These are phyloP conservation scores for Solanum appendiculatum DNA, from an alignment of 257 asterid species.

Conservation along the genomic window DNA sequence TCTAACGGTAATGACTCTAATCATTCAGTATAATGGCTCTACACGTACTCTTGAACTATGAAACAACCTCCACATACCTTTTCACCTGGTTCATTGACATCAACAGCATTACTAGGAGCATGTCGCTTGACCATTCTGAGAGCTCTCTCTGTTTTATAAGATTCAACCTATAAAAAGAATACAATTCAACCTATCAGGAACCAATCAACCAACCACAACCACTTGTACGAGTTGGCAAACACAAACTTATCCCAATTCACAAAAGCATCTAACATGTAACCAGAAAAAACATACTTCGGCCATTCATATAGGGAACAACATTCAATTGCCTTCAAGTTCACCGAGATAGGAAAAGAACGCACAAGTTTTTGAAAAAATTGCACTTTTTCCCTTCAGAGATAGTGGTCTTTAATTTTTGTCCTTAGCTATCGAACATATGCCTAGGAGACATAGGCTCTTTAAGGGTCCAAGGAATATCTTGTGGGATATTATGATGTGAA, in stretches of 20 bases:
- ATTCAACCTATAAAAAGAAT: conserved; percentile 50
- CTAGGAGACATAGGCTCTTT: neutral
- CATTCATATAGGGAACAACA: neutral
- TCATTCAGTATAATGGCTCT: neutral
- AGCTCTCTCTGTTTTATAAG: conserved; percentile 54
- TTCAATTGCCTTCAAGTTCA: neutral
- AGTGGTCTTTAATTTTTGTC: neutral
- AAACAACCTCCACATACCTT: conserved; percentile 7
- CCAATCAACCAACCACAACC: neutral
- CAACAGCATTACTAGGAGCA: conserved; percentile 33
- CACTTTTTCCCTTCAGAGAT: neutral
- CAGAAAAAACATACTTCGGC: neutral
- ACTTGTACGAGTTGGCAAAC: neutral
- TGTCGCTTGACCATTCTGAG: conserved; percentile 71
- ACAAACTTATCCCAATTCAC: neutral
- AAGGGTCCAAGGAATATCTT: neutral
- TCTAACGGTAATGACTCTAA: neutral
- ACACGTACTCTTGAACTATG: neutral
- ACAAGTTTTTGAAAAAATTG: neutral
- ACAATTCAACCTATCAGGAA: neutral
- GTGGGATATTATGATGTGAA: neutral
- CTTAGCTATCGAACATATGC: neutral
- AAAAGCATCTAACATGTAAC: neutral
- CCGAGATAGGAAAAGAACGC: neutral
- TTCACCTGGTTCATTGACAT: conserved; percentile 20